Percentiles rank a stretch among this genome's conserved stretches.
Conservation (phyloP, 2,329 filamentous ascomycete species). For the Harringtonia aguacate region DNA sequence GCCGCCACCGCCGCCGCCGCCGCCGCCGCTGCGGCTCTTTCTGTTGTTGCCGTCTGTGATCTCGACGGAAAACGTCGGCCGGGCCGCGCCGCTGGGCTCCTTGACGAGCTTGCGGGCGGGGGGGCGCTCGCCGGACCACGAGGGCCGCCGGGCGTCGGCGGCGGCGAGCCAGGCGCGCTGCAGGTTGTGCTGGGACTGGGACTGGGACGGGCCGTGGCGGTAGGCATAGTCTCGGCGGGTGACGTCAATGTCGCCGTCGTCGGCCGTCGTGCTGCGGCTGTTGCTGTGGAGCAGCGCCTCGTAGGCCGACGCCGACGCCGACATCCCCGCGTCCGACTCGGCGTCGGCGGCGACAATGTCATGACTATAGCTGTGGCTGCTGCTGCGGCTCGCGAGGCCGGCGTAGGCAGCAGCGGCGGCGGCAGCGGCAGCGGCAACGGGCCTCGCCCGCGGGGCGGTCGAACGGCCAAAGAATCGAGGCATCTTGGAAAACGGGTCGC, state of each 20-base stretch:
- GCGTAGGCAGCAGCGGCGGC: background rate
- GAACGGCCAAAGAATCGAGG: conserved; percentile 9
- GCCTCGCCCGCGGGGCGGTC: conserved; percentile 2
- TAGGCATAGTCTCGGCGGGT: background rate
- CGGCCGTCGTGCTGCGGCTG: background rate
- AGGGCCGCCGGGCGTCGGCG: conserved; percentile 20
- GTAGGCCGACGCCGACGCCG: conserved; percentile 7
- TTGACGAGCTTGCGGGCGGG: conserved; percentile 14
- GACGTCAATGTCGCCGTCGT: background rate
- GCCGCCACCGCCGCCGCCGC: background rate
- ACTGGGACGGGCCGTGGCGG: background rate
- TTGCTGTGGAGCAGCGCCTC: conserved; percentile 7
- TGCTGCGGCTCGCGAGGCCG: too few relatives aligned
- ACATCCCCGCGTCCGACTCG: background rate
- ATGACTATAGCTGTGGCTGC: too few relatives aligned
- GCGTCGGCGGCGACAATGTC: too few relatives aligned
- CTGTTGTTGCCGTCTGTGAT: conserved; percentile 4
- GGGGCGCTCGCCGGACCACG: conserved; percentile 7
- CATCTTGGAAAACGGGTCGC: background rate
- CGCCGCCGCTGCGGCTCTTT: background rate
- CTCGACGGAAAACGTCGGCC: conserved; percentile 9
- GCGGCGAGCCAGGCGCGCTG: conserved; percentile 9
- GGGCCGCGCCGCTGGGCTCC: conserved; percentile 12
- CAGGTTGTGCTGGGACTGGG: background rate
- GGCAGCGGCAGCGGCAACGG: background rate